phyloP scores from a whole-genome alignment of 2,329 filamentous ascomycete species.

The Seiridium cupressi region DNA sequence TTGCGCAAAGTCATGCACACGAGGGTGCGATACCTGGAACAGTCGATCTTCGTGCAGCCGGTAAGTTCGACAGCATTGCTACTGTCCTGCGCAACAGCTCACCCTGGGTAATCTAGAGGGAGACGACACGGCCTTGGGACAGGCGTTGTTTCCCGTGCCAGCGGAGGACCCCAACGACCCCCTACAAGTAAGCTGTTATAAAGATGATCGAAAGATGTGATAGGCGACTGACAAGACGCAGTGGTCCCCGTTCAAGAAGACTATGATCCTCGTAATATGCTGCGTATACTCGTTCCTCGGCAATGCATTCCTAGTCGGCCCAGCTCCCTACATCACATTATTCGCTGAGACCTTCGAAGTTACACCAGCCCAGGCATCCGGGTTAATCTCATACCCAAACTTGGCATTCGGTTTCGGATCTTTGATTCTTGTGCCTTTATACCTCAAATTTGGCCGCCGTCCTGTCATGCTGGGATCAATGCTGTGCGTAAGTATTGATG shows the following conservation, averaged over 20 bases:
- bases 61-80: conserved; percentile 13
- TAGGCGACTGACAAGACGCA: conserved; percentile 17
- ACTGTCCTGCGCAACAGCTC: not conserved
- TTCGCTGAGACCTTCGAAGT: conserved; percentile 52
- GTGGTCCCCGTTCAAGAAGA: conserved; percentile 57
- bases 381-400: conserved; percentile 59
- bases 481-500: conserved; percentile 24
- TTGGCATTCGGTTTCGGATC: conserved; percentile 58
- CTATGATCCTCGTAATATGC: conserved; percentile 51
- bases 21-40: conserved; percentile 23
- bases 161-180: conserved; percentile 62
- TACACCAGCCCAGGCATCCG: conserved; percentile 48
- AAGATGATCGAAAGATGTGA: not conserved
- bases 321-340: conserved; percentile 56
- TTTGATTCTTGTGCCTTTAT: conserved; percentile 54
- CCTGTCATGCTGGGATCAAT: conserved; percentile 41
- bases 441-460: conserved; percentile 46
- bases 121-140: conserved; percentile 58
- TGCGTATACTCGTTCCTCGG: conserved; percentile 58
- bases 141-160: conserved; percentile 60
- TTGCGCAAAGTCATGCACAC: conserved; percentile 21
- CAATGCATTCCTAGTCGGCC: conserved; percentile 54
- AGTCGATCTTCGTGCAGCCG: conserved; percentile 28
- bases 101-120: conserved; percentile 37
- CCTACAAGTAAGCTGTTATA: conserved; percentile 36